Percentiles rank a stretch among this genome's conserved stretches.
Conservation (phyloP, 2,329 filamentous ascomycete genomes). For the Hypoxylon sp. region DNA sequence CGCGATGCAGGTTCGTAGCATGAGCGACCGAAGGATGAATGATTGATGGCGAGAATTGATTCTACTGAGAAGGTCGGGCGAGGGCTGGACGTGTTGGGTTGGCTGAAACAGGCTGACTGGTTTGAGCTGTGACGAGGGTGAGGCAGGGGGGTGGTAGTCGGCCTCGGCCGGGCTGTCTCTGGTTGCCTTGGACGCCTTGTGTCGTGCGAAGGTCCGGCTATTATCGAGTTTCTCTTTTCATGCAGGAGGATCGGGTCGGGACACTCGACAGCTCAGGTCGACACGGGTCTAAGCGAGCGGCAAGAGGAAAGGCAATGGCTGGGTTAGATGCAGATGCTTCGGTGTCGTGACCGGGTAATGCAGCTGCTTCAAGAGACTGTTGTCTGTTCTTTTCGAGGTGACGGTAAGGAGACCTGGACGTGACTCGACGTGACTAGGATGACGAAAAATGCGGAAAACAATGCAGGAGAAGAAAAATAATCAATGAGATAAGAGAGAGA, state of each 20-base stretch:
- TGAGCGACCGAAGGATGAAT: constrained; percentile 3
- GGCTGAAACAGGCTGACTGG: constrained; percentile 49
- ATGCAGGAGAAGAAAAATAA: background rate
- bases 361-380: constrained; percentile 13
- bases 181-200: constrained; percentile 19
- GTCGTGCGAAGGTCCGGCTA: constrained; percentile 12
- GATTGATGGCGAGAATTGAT: constrained; percentile 20
- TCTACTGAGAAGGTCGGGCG: constrained; percentile 19
- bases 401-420: constrained; percentile 1
- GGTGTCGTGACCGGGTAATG: constrained; percentile 16
- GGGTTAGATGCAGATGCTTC: constrained; percentile 8
- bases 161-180: constrained; percentile 25
- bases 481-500: constrained; percentile 13
- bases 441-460: too few relatives aligned
- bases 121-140: constrained; percentile 47
- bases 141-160: constrained; percentile 39
- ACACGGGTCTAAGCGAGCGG: constrained; percentile 22
- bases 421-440: background rate
- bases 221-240: constrained; percentile 12
- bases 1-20: constrained; percentile 11
- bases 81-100: constrained; percentile 39
- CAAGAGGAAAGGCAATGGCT: constrained; percentile 7
- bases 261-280: background rate
- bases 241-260: constrained; percentile 8
- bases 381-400: constrained; percentile 2